Evolutionary conservation across 345 rosid species (phyloP).

Genomic region (Sisymbrium irio): DNA sequence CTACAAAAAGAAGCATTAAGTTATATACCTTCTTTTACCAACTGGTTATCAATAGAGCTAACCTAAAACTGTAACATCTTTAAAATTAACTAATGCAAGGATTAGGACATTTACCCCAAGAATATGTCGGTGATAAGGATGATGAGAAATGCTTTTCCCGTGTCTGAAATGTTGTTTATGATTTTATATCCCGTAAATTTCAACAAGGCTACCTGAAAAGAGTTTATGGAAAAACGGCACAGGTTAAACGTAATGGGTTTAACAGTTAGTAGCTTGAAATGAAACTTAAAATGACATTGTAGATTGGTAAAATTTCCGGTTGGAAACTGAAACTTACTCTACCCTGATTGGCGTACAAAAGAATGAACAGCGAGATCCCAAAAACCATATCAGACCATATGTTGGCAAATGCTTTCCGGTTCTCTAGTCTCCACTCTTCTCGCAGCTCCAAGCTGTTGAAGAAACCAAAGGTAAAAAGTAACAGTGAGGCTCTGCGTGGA

Average conservation of each 20-base stretch:
- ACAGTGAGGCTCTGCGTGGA: neutral
- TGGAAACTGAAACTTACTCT: slow-evolving; percentile 49
- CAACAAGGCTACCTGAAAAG: slow-evolving; percentile 82
- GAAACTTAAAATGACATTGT: neutral
- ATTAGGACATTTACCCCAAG: slow-evolving; percentile 62
- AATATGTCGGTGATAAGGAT: slow-evolving; percentile 74
- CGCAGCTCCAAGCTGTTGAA: slow-evolving; percentile 76
- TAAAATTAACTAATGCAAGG: neutral
- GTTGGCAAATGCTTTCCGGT: slow-evolving; percentile 88
- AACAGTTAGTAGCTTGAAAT: neutral
- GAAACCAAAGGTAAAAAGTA: slow-evolving; percentile 2
- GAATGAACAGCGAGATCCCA: slow-evolving; percentile 73
- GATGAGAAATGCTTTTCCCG: slow-evolving; percentile 88
- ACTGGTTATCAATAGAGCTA: neutral
- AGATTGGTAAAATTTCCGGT: neutral
- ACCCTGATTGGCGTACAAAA: slow-evolving; percentile 81
- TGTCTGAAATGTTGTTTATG: slow-evolving; percentile 73
- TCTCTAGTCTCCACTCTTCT: slow-evolving; percentile 86
- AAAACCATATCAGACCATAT: slow-evolving; percentile 93
- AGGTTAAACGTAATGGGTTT: neutral
- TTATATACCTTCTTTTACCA: slow-evolving; percentile 3
- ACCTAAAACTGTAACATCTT: neutral
- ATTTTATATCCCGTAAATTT: slow-evolving; percentile 90
- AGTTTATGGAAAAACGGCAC: neutral
- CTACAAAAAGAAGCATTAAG: slow-evolving; percentile 34